Percentiles rank a stretch among this genome's conserved stretches.
Conservation (phyloP, 2,329 filamentous ascomycete species). For the Aureobasidium sp. region DNA sequence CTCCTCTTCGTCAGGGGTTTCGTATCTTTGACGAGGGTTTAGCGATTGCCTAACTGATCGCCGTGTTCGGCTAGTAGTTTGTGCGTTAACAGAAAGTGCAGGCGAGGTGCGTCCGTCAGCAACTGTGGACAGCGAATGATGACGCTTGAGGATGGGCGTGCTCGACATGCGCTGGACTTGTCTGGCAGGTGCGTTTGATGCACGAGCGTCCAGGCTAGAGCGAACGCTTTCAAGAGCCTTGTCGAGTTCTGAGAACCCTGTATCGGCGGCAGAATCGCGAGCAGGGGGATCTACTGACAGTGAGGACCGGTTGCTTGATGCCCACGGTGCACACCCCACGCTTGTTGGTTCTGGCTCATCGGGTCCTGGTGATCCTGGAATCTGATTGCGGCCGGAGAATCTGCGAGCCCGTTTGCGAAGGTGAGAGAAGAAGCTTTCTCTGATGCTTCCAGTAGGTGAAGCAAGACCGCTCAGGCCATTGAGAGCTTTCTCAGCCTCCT, state of each 20-base stretch:
- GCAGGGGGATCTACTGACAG: slow-evolving; percentile 46
- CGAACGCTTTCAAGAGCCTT: slow-evolving; percentile 52
- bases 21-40: slow-evolving; percentile 74
- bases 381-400: slow-evolving; percentile 84
- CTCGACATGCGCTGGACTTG: slow-evolving; percentile 25
- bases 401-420: slow-evolving; percentile 85
- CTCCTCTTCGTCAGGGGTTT: slow-evolving; percentile 92
- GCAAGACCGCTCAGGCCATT: slow-evolving; percentile 70
- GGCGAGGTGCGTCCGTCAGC: slow-evolving; percentile 46
- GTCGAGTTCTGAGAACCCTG: slow-evolving; percentile 51
- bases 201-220: slow-evolving; percentile 44
- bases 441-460: slow-evolving; percentile 69
- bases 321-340: slow-evolving; percentile 83
- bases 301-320: slow-evolving; percentile 67
- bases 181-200: slow-evolving; percentile 16
- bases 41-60: slow-evolving; percentile 61
- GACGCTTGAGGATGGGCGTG: slow-evolving; percentile 40
- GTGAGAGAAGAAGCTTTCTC: slow-evolving; percentile 97
- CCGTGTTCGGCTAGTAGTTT: slow-evolving; percentile 59
- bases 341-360: slow-evolving; percentile 83
- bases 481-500: slow-evolving; percentile 82
- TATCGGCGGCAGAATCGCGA: slow-evolving; percentile 35
- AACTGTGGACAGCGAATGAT: slow-evolving; percentile 37
- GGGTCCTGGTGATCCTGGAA: slow-evolving; percentile 64
- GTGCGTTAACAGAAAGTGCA: slow-evolving; percentile 30